Evolutionary conservation across 225 moss, liverwort and hornwort species (phyloP), one percentile per base, ranked within the genome.

Genomic region (Sphagnum contortum): DNA sequence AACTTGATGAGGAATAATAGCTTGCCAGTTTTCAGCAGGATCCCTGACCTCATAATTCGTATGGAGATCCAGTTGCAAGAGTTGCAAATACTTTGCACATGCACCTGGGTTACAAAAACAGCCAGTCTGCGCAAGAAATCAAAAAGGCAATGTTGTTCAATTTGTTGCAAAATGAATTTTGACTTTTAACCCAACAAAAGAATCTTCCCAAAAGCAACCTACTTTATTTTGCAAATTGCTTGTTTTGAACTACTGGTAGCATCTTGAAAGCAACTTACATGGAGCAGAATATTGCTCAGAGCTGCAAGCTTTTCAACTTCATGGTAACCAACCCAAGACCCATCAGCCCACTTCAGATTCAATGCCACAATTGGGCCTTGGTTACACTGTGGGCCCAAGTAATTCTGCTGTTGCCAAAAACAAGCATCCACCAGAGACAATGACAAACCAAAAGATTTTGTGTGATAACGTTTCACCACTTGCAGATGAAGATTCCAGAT

Each of bases 71-170:
- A 70, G 52, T 48, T 82, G 84, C 54, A 92, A 87, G n/a, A 96
- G 83, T 51, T 83, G 79, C 48, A 96, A 72, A 71, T 88, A 85
- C 70, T 90, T 92, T 5, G 88, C 75, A 66, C 96, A 96, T 50
- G 96, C 96, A 68, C 96, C 96, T 72, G 96, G 96, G 74, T 96
- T 96, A 80, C 96, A 96, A 71, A 96, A 96, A 83, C 96, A 96
- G 63, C 96, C 96, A 64, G 87, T 88, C 90, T 91, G 78, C n/a
- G 67, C 12, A 69, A 12, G 47, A 60, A 12, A 6, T 6, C 1
- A 13, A 4, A 66, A 3, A 57, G 29, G 29, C 29, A 29, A 29
- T 29, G 29, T 29, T 29, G 29, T 29, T 29, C 29, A 29, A 29
- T 29, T 29, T 29, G 29, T 29, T 29, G 0, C 1, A 1, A 29